Evolutionary conservation across 257 asterid species (phyloP).

Genomic region (Schizonepeta tenuifolia): DNA sequence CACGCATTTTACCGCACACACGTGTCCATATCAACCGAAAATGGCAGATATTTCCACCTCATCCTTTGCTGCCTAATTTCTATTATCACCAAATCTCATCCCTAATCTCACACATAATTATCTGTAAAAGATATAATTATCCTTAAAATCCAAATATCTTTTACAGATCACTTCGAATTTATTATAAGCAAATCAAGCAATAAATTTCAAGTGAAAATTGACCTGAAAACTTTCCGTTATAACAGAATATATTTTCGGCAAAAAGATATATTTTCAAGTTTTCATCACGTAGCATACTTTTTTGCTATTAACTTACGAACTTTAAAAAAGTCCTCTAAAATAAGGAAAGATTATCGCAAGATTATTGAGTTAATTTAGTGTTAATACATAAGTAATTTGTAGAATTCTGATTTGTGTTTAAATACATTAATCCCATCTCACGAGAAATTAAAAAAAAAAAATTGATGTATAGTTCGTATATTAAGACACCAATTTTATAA

Average conservation of each 20-base stretch:
- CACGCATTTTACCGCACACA: not conserved
- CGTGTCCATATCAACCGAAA: conserved; percentile 24
- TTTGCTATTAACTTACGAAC: not conserved
- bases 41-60: conserved; percentile 1
- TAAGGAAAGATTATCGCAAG: not conserved
- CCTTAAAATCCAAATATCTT: not conserved
- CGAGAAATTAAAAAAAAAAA: too few relatives aligned
- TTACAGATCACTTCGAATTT: conserved; percentile 13
- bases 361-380: too few relatives aligned
- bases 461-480: too few relatives aligned
- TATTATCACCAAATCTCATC: conserved; percentile 32
- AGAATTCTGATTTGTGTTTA: too few relatives aligned
- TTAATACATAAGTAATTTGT: too few relatives aligned
- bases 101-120: conserved; percentile 8
- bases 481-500: too few relatives aligned
- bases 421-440: too few relatives aligned
- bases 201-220: not conserved
- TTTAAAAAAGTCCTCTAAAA: not conserved
- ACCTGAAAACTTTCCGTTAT: not conserved
- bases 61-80: not conserved
- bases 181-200: not conserved
- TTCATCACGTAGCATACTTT: not conserved
- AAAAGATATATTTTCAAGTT: not conserved
- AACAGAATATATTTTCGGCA: too few relatives aligned
- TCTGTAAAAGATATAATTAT: not conserved